Base-by-base conservation (phyloP, 1,139 yeast genomes). In the Yamadazyma trypodendri region DNA sequence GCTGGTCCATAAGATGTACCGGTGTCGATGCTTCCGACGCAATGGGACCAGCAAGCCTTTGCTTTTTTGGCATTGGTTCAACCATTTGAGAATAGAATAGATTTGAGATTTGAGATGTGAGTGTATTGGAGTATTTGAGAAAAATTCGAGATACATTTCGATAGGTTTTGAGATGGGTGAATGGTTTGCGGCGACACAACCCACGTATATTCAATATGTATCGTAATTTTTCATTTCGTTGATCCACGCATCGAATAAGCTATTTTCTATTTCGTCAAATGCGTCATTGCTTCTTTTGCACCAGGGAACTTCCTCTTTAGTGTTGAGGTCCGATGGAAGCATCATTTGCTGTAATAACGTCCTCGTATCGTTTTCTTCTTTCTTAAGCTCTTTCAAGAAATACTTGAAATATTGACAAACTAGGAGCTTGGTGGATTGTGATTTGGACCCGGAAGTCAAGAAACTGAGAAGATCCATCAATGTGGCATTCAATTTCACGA, bases 201-300 rank as follows among this genome's bases (percentile, higher is more conserved):
- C n/a, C n/a, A n/a, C n/a, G n/a, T n/a, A n/a, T n/a, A n/a, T n/a
- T n/a, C n/a, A 24, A 8, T 24, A 14, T 6, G 18, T 14, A 15
- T 27, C 29, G 20, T 36, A 12, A 24, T 22, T 32, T 16, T 44
- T 57, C 70, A 67, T 68, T 43, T 60, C 63, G 34, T 65, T 68
- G 20, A 70, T 56, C 77, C 77, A 71, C 5, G 74, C 61, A 34
- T 65, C 72, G 33, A 70, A 52, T 27, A 71, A 57, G 42, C 73
- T 68, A 28, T 54, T 51, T 40, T 71, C 76, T n/a, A 71, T 68
- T 31, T 70, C 77, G 44, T 69, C 74, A 51, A 70, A 63, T 29
- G 63, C 58, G 13, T 39, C 47, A 10, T 27, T 37, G 11, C 32
- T 47, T 18, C 31, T 32, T 21, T 38, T 38, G n/a, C 42, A 14